Base-by-base conservation (phyloP, 257 asterid genomes). In the Nicotiana attenuata region DNA sequence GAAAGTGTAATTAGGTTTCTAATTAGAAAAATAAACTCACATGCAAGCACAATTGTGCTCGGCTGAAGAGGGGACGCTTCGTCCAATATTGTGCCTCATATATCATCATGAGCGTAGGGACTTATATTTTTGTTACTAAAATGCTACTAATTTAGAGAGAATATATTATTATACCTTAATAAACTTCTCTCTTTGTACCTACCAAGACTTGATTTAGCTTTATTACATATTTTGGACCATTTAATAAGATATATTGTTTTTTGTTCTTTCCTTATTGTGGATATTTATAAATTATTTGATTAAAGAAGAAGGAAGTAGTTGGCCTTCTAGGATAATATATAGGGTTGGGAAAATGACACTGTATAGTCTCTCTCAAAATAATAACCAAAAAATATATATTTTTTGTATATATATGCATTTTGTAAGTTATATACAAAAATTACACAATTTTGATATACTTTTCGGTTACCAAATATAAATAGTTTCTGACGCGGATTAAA, bases 61-160 rank as follows among this genome's bases (percentile, higher is more conserved):
- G 19, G 3, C 20, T 50, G 35, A 50, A 41, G 16, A 73, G 53
- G 53, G 81, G 69, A 63, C 75, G 20, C 55, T 26, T 61, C 80
- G 69, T 59, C 81, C 82, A 41, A 41, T 41, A 85, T 57, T 78
- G 75, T 78, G 81, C 87, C 91, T 81, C 87, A 16, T 41, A 85
- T 65, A 81, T 86, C 86, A 91, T 92, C 84, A 92, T 90, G 78
- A 82, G 79, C 65, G 76, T 87, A 69, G 89, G 92, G 86, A 81
- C 88, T 10, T 57, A 38, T 80, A 31, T 38, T 47, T 53, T 67
- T 29, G 45, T 8, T 41, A 41, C 11, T 41, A 8, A 41, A 41
- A 41, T 8, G 3, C 10, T 41, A 41, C 11, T 38, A 9, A 2
- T 7, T 7, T 7, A 8, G 2, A 38, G 47, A 38, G 20, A 1